Evolutionary conservation across 179 eudicot genomes (phyloP), one percentile per base, ranked within the genome.

Genomic region (Spinacia oleracea): DNA sequence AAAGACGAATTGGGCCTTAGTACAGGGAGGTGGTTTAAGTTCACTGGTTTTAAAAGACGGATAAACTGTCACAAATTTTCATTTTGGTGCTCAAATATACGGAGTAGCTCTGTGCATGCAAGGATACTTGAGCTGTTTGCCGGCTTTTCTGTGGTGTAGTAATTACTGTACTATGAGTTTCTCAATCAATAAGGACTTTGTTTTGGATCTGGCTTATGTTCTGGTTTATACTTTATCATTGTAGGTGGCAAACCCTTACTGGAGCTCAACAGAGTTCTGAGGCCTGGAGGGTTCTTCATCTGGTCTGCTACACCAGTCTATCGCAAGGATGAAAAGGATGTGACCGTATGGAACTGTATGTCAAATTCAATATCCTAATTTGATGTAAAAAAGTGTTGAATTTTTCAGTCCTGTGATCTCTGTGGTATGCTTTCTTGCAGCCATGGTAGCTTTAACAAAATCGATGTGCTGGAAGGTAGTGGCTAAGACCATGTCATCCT

Each of bases 221-320:
- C 76, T 70, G 21, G 67, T 74, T 77, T 31, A 75, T 81, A 42
- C 59, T 75, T 73, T 42, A 72, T 80, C 76, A 56, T 40, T 87
- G 84, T 80, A 96, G 99, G 96, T 70, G 99, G 99, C 60, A 90
- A 84, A 81, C 97, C 98, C 55, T 81, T 96, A 64, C 70, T 92
- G 86, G 99, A 96, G 85, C 93, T 96, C 80, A 93, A 92, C 84
- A 88, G 99, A 81, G 55, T 96, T 78, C 90, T 96, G 56, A 87
- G 99, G 78, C 98, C 98, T 70, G 99, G 98, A 84, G 99, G 99
- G 21, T 87, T 81, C 81, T 96, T 89, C 78, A 78, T 96, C 68
- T 96, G 98, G 98, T 96, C 99, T 29, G 98, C 99, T 72, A 96
- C 98, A 67, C 99, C 98, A 67, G 99, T 96, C 55, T 96, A 96